phyloP scores from a whole-genome alignment of 805 yeast species.

The Alloascoidea hylecoeti region DNA sequence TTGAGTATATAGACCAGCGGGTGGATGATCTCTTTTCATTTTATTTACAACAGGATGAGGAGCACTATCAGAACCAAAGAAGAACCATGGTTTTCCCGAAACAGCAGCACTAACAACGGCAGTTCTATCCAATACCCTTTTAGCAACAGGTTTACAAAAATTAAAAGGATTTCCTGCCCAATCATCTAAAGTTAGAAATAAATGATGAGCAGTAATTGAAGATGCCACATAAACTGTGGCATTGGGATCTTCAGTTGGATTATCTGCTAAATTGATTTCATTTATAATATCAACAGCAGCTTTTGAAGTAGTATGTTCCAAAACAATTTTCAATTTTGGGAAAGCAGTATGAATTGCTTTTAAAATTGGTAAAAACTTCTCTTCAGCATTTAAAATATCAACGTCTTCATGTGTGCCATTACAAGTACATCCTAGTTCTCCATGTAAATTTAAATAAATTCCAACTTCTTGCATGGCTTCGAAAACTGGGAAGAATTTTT shows the following conservation, averaged over 20 bases:
- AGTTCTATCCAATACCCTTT: constrained; percentile 69
- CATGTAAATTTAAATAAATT: constrained; percentile 80
- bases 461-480: constrained; percentile 72
- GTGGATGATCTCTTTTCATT: constrained; percentile 65
- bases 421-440: constrained; percentile 66
- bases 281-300: constrained; percentile 74
- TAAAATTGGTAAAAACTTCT: constrained; percentile 81
- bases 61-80: constrained; percentile 97
- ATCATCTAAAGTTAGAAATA: constrained; percentile 74
- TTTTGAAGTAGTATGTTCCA: constrained; percentile 91
- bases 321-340: constrained; percentile 73
- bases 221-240: constrained; percentile 78
- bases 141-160: constrained; percentile 97
- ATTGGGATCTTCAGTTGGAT: constrained; percentile 14
- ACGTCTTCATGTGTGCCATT: constrained; percentile 45
- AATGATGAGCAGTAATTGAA: constrained; percentile 91
- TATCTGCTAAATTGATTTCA: constrained; percentile 39
- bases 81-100: constrained; percentile 82
- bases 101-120: constrained; percentile 82
- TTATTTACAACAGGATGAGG: constrained; percentile 85
- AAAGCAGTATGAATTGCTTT: constrained; percentile 64
- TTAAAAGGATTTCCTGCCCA: constrained; percentile 97
- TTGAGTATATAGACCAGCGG: constrained; percentile 98
- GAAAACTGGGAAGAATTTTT: constrained; percentile 79
- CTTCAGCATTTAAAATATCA: constrained; percentile 89